Conservation (phyloP, 257 asterid genomes). For the Primulina eburnea region DNA sequence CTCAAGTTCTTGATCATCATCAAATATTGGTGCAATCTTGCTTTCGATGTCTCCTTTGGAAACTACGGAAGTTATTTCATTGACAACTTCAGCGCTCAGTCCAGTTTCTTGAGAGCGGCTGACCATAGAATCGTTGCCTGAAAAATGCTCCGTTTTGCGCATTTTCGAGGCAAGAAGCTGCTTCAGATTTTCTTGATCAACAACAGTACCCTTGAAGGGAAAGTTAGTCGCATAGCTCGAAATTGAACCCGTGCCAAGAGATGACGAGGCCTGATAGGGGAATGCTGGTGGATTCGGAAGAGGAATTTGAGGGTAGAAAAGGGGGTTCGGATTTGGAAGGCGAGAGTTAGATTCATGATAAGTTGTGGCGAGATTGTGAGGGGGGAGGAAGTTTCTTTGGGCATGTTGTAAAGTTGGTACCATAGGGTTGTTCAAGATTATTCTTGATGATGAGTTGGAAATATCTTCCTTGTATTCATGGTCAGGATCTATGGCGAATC, state of each 20-base stretch:
- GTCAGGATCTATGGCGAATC: slow-evolving; percentile 3
- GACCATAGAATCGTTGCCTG: slow-evolving; percentile 47
- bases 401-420: slow-evolving; percentile 7
- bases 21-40: slow-evolving; percentile 23
- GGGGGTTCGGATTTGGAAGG: slow-evolving; percentile 10
- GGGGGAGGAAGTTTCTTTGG: slow-evolving; percentile 10
- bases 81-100: slow-evolving; percentile 31
- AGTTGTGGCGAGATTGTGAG: slow-evolving; percentile 12
- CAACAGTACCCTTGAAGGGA: slow-evolving; percentile 14
- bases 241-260: neutral
- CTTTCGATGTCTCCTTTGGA: slow-evolving; percentile 24
- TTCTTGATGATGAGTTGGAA: slow-evolving; percentile 11
- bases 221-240: slow-evolving; percentile 12
- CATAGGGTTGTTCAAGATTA: slow-evolving; percentile 3
- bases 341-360: slow-evolving; percentile 6
- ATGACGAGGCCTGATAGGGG: slow-evolving; percentile 17
- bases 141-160: slow-evolving; percentile 44
- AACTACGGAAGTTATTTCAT: slow-evolving; percentile 44
- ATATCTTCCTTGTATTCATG: neutral
- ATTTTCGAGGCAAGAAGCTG: slow-evolving; percentile 14
- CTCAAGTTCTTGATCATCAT: slow-evolving; percentile 44
- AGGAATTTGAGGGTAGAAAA: slow-evolving; percentile 20
- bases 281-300: slow-evolving; percentile 6
- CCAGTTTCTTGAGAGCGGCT: slow-evolving; percentile 45
- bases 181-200: slow-evolving; percentile 23